Evolutionary conservation across 2,329 filamentous ascomycete genomes (phyloP).

Genomic region (Colletotrichum gigasporum): DNA sequence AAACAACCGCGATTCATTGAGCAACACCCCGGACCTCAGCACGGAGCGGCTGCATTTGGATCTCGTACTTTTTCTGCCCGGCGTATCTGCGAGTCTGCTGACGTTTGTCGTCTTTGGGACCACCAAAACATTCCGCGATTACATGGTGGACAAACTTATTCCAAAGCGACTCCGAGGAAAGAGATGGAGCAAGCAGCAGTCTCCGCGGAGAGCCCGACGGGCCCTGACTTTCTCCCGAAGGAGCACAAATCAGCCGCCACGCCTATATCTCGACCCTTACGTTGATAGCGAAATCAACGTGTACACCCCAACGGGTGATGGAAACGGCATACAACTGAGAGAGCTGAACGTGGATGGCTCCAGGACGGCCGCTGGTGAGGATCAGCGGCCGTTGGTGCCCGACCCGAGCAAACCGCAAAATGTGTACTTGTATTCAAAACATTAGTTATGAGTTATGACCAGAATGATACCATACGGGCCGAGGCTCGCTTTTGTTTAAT

Average conservation of each 20-base stretch:
- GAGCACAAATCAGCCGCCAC: not conserved
- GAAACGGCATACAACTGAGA: constrained; percentile 2
- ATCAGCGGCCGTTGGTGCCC: constrained; percentile 6
- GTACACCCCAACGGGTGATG: constrained; percentile 3
- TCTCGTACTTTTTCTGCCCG: constrained; percentile 38
- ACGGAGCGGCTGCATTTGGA: constrained; percentile 30
- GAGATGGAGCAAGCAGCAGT: not conserved
- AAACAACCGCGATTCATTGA: constrained; percentile 41
- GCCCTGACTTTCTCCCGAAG: not conserved
- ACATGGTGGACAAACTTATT: constrained; percentile 33
- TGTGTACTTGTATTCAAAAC: constrained; percentile 21
- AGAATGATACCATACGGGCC: constrained; percentile 26
- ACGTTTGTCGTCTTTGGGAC: constrained; percentile 39
- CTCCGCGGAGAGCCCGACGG: not conserved
- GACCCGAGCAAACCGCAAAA: constrained; percentile 11
- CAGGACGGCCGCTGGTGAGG: constrained; percentile 7
- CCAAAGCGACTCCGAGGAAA: constrained; percentile 20
- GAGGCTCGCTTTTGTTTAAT: not conserved
- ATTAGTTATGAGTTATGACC: constrained; percentile 28
- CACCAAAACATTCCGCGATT: constrained; percentile 36
- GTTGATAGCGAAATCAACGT: not conserved
- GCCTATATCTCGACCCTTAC: constrained; percentile 14
- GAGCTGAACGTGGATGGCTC: constrained; percentile 11
- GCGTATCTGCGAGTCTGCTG: constrained; percentile 36
- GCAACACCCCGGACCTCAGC: constrained; percentile 44